Base-by-base conservation (phyloP, 2,329 filamentous ascomycete genomes). In the Colletotrichum godetiae region DNA sequence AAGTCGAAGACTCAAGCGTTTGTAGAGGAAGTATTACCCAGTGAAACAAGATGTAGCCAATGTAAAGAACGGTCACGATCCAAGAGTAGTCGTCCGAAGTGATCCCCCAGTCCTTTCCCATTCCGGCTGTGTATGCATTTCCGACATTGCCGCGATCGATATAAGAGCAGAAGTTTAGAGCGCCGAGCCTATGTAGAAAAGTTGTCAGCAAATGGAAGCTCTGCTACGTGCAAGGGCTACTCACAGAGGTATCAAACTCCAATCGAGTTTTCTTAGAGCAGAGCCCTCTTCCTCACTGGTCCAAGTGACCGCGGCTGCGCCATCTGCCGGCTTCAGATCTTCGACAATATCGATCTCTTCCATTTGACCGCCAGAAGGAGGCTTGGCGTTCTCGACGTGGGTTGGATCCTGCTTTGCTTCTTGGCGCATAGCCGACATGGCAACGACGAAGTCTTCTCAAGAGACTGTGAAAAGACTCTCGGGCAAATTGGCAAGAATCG, bases 91-190 rank as follows among this genome's bases (percentile, higher is more conserved):
- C 56, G 15, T 66, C 61, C 3, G 72, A 72, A 4, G 72, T 68
- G 12, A 72, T 74, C 11, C 57, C 52, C 68, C 68, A 72, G 27
- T 62, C 58, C 11, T 27, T 3, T 5, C 72, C 72, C 72, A 74
- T 74, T 13, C 72, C 72, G 2, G 72, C 72, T 2, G 72, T 72
- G 31, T 74, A 74, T n/a, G 72, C 68, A 29, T 74, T 74, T 7
- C 72, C 68, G 11, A 74, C 57, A 35, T 67, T 68, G 15, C 56
- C 67, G 49, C 72, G 53, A 56, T 70, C 62, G 19, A 74, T 62
- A 33, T 68, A 70, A n/a, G 71, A 68, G 13, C 69, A 55, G 11
- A 69, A 56, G 13, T 73, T 60, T 6, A 68, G 12, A 4, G 60
- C 11, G 1, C 71, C 60, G 15, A 65, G 58, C 49, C 66, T 68